phyloP scores from a whole-genome alignment of 129 eudicot genomes.

The Calendula officinalis region DNA sequence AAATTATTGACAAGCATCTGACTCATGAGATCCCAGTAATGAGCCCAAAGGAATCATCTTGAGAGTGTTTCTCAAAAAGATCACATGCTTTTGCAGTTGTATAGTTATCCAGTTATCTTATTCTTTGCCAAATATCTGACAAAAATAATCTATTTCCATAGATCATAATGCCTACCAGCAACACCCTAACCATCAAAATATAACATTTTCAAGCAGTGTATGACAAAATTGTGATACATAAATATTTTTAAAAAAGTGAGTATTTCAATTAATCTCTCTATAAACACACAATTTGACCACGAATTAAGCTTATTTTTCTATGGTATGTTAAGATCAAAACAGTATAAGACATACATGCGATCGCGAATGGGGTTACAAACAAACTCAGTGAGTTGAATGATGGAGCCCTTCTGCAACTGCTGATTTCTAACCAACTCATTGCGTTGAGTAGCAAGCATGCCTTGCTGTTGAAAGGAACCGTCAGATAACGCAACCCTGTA shows the following conservation, averaged over 20 bases:
- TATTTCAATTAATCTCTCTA: no score
- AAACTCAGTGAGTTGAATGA: constrained; percentile 52
- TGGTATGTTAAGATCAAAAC: neutral
- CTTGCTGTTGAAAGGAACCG: constrained; percentile 57
- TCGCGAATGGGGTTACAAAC: constrained; percentile 51
- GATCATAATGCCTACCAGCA: neutral
- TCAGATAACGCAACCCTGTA: constrained; percentile 68
- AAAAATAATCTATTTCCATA: no score
- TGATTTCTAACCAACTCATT: constrained; percentile 59
- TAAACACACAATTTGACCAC: no score
- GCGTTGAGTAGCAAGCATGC: constrained; percentile 70
- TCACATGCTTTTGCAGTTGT: neutral
- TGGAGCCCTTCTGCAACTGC: constrained; percentile 56
- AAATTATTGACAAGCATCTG: no score
- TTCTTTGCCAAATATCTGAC: no score
- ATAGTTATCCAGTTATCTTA: no score
- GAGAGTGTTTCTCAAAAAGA: neutral
- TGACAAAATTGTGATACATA: no score
- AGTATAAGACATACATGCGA: constrained; percentile 40
- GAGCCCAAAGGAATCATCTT: neutral
- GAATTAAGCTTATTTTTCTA: neutral
- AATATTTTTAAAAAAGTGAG: no score
- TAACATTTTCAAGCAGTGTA: neutral
- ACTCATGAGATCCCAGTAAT: neutral
- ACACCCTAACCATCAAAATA: neutral